phyloP scores from a whole-genome alignment of 805 yeast genomes.

The Sugiyamaella smithiae region DNA sequence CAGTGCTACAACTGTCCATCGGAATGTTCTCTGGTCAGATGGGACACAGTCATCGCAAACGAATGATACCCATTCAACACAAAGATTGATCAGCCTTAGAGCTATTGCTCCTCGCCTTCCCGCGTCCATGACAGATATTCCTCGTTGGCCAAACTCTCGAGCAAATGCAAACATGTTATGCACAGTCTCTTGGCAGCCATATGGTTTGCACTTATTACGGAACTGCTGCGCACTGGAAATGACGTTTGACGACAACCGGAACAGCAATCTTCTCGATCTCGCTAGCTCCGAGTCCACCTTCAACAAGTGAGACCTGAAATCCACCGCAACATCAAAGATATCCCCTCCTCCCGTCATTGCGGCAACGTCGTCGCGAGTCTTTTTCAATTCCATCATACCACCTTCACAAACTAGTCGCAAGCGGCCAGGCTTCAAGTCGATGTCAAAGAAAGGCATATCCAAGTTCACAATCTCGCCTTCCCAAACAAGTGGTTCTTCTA shows the following conservation, averaged over 20 bases:
- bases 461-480: conserved; percentile 71
- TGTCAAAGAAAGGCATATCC: conserved; percentile 32
- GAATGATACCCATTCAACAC: conserved; percentile 89
- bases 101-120: conserved; percentile 65
- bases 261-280: conserved; percentile 62
- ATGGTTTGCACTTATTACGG: conserved; percentile 49
- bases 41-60: conserved; percentile 94
- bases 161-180: conserved; percentile 74
- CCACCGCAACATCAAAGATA: conserved; percentile 45
- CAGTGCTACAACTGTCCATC: conserved; percentile 94
- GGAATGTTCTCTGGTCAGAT: conserved; percentile 82
- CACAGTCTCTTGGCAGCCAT: conserved; percentile 71
- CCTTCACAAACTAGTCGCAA: conserved; percentile 68
- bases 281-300: conserved; percentile 71
- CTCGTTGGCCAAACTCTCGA: conserved; percentile 75
- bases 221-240: conserved; percentile 57
- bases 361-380: conserved; percentile 54
- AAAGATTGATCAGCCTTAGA: conserved; percentile 65
- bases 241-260: conserved; percentile 61
- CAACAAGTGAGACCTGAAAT: conserved; percentile 66
- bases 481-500: conserved; percentile 87
- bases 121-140: conserved; percentile 61
- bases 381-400: conserved; percentile 55
- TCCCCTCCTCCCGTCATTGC: conserved; percentile 56
- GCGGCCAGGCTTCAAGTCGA: conserved; percentile 65